phyloP scores from a whole-genome alignment of 139 green algal genomes.

The Chlamydomonas schloesseri region DNA sequence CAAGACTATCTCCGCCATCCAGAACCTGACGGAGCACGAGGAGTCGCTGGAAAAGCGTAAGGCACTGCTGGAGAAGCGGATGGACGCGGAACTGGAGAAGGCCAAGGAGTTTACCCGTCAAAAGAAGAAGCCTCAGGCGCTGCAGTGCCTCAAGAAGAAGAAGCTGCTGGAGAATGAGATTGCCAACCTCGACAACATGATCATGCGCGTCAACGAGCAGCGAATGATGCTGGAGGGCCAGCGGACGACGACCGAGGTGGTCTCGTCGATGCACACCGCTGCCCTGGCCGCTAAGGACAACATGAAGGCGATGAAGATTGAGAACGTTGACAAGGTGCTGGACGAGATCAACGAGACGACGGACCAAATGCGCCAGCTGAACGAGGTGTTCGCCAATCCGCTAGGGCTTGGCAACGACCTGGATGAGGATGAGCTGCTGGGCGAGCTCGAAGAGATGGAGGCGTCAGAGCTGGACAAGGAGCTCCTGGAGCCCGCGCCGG shows the following conservation, averaged over 20 bases:
- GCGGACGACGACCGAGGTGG: conserved; percentile 76
- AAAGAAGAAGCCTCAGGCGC: conserved; percentile 91
- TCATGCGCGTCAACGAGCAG: conserved; percentile 94
- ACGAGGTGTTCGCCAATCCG: conserved; percentile 88
- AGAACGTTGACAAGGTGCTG: conserved; percentile 94
- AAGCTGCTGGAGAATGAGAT: conserved; percentile 93
- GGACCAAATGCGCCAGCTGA: conserved; percentile 93
- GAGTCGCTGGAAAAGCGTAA: conserved; percentile 94
- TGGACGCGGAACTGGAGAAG: conserved; percentile 85
- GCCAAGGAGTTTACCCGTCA: conserved; percentile 82
- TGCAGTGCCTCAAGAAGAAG: conserved; percentile 95
- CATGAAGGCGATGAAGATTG: conserved; percentile 92
- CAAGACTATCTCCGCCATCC: conserved; percentile 61
- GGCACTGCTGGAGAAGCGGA: conserved; percentile 88
- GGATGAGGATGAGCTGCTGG: conserved; percentile 72
- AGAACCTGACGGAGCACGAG: conserved; percentile 80
- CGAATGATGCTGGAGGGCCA: conserved; percentile 93
- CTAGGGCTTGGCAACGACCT: conserved; percentile 85
- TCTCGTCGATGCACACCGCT: conserved; percentile 79
- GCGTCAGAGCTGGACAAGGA: conserved; percentile 76
- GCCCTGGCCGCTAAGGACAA: conserved; percentile 82
- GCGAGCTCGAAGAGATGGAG: conserved; percentile 76
- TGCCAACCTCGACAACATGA: conserved; percentile 89
- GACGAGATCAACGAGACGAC: conserved; percentile 96
- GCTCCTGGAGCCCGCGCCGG: conserved; percentile 77